Evolutionary conservation across 108 stramenopile genomes (phyloP), one percentile per base, ranked within the genome.

Genomic region (Conticribra weissflogii): DNA sequence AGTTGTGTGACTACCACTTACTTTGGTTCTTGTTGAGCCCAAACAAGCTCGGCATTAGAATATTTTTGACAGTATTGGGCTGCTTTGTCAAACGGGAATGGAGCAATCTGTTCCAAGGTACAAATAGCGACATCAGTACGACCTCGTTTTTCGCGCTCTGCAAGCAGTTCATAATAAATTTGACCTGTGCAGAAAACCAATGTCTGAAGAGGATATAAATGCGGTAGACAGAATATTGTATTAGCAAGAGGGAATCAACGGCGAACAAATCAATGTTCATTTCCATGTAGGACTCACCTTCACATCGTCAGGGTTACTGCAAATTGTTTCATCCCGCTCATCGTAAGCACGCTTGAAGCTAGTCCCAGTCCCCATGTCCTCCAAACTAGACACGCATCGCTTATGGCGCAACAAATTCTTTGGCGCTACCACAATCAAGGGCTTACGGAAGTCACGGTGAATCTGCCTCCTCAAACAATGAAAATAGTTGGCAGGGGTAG

Each of bases 401-500:
- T 95, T 95, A 80, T 94, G 80, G 52, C 98, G 86, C 49, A 99
- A 82, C 56, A 99, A 84, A 68, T 90, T 96, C 90, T 99, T 99
- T 30, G 99, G 98, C 53, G 99, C 82, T 18, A 92, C 86, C 27
- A 99, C 94, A 62, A 99, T 79, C 63, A 99, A 83, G 16, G 99
- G 98, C 84, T 99, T 99, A 71, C 99, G 96, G 96, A 98, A 98
- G 66, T 98, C 97, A 36, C 98, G 95, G 81, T 98, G 99, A 19
- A 98, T 87, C 85, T 99, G 99, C 51, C 99, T 89, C 44, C 99
- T 90, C 57, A 99, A 90, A 72, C 91, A 93, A 82, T 99, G 99
- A 88, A 97, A 99, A 84, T 98, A 98, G 79, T 98, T 98, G 52
- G 99, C 99, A 12, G 99, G 98, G 22, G 99, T 98, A 31, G 98